Percentiles rank a stretch among this genome's conserved stretches.
Conservation (phyloP, 805 yeast genomes). For the Wickerhamomyces tratensis region DNA sequence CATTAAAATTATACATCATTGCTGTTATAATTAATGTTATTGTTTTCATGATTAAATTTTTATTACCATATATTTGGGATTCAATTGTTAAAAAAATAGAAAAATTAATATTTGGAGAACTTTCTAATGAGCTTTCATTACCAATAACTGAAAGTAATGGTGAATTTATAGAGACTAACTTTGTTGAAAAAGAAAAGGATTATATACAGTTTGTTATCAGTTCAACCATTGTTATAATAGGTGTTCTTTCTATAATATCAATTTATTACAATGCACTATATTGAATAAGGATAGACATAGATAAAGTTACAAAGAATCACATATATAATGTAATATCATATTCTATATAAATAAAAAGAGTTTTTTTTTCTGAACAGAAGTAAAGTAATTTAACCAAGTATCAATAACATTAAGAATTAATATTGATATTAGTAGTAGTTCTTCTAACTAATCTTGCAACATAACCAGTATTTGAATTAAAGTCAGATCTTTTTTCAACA, state of each 20-base stretch:
- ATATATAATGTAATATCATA: no score
- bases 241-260: constrained; percentile 10
- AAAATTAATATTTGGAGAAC: constrained; percentile 1
- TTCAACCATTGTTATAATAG: constrained; percentile 3
- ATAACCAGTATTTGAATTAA: constrained; percentile 33
- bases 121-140: constrained; percentile 1
- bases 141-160: constrained; percentile 12
- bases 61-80: constrained; percentile 21
- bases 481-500: constrained; percentile 62
- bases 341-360: no score
- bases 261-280: constrained; percentile 13
- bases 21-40: constrained; percentile 12
- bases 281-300: background rate
- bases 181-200: constrained; percentile 3
- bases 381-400: no score
- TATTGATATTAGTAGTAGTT: background rate
- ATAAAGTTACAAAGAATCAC: no score
- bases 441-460: constrained; percentile 15
- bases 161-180: background rate
- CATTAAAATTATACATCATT: constrained; percentile 26
- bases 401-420: no score
- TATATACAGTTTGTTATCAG: constrained; percentile 5
- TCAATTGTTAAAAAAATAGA: constrained; percentile 2
- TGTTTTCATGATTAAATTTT: constrained; percentile 15
- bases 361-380: no score